These are phyloP conservation scores for Paraphoma chrysanthemicola DNA, from an alignment of 2,329 filamentous ascomycete species.

Conservation along the genomic window DNA sequence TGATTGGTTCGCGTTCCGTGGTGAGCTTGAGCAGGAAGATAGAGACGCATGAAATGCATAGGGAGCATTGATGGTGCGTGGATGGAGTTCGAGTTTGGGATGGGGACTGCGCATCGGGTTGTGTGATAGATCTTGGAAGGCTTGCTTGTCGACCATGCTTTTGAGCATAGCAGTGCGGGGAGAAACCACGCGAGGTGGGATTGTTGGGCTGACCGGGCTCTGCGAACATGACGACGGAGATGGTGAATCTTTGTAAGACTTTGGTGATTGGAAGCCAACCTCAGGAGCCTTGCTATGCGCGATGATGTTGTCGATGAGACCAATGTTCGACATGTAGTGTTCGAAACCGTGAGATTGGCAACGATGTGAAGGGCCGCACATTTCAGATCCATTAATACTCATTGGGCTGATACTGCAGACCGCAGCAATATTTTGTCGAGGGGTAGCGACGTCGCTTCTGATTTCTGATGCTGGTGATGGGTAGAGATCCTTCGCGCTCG, in stretches of 20 bases:
- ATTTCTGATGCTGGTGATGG: constrained; percentile 34
- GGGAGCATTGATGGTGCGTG: neutral
- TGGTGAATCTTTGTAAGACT: neutral
- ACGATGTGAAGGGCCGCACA: constrained; percentile 24
- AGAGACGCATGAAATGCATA: constrained; percentile 4
- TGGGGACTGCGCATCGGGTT: neutral
- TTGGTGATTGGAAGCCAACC: neutral
- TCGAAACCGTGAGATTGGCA: constrained; percentile 21
- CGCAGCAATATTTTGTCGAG: constrained; percentile 15
- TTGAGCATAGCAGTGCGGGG: constrained; percentile 39
- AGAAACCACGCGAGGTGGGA: constrained; percentile 22
- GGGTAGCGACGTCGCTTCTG: constrained; percentile 15
- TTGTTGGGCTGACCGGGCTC: constrained; percentile 19
- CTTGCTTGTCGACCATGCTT: constrained; percentile 25
- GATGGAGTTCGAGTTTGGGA: neutral
- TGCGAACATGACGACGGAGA: constrained; percentile 2
- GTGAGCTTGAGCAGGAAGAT: neutral
- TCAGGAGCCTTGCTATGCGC: neutral
- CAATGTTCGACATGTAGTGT: constrained; percentile 15
- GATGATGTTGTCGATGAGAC: constrained; percentile 23
- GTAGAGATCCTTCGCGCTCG: constrained; percentile 32
- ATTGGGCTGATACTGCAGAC: constrained; percentile 24
- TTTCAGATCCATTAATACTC: constrained; percentile 35
- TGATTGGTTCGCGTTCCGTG: constrained; percentile 1
- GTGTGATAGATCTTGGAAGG: constrained; percentile 13